Evolutionary conservation across 495 filamentous ascomycete genomes (phyloP).

Genomic region (Cercophora samala): DNA sequence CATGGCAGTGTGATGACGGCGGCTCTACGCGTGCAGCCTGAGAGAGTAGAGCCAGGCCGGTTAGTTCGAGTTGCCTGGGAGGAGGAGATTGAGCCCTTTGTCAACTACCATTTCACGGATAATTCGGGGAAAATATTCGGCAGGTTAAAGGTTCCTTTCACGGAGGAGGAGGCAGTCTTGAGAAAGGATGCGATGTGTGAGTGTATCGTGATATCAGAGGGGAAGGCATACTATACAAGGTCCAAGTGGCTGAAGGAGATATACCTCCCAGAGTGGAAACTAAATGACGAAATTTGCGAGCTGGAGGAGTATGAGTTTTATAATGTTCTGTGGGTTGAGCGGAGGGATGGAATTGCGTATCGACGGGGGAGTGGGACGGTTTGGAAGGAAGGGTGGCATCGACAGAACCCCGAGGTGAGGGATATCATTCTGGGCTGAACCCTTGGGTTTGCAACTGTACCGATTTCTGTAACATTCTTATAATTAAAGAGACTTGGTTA

Average conservation of each 20-base stretch:
- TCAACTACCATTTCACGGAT: not conserved
- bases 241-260: not conserved
- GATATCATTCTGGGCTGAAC: not conserved
- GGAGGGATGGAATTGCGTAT: not conserved
- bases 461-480: too few species aligned
- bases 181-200: not conserved
- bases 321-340: not conserved
- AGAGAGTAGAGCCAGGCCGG: not conserved
- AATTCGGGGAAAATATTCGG: not conserved
- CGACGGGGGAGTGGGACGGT: not conserved
- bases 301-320: not conserved
- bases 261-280: not conserved
- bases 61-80: not conserved
- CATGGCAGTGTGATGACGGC: not conserved
- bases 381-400: not conserved
- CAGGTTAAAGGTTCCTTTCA: not conserved
- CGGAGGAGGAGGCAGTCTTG: not conserved
- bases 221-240: not conserved
- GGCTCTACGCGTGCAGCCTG: not conserved
- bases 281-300: not conserved
- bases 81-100: not conserved
- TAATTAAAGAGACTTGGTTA: too few species aligned
- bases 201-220: not conserved
- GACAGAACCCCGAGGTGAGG: not conserved
- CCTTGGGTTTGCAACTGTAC: too few species aligned